Evolutionary conservation across 306 rosid species (phyloP), one percentile per base, ranked within the genome.

Genomic region (Betula pendula): DNA sequence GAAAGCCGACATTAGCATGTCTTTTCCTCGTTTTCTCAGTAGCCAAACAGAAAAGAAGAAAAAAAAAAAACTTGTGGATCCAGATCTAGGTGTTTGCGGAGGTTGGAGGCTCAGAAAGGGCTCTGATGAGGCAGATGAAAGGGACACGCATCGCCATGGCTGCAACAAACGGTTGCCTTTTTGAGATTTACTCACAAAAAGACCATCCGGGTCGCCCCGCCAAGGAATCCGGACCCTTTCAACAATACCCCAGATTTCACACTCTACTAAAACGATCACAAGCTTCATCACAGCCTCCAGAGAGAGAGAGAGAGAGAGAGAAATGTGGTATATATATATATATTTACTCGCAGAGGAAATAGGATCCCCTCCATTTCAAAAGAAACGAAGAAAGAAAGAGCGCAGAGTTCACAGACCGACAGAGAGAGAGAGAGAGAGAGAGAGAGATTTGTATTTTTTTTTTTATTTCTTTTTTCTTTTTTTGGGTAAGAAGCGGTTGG

Each of bases 201-300:
- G 62, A 50, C 59, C 71, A 55, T 48, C 81, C 68, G 17, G 29
- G 74, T 81, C 72, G 71, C 88, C 86, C 38, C 76, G 88, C 88
- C 90, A 79, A 56, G 66, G 51, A 59, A 59, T 76, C 42, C 48
- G 60, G 47, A 27, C 33, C 65, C 9, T 63, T n/a, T 67, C 55
- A 8, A 45, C 77, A 65, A 11, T 52, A 29, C 66, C 59, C 47
- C 38, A 72, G 25, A 74, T 71, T 70, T 79, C 90, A 84, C 86
- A 82, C 88, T 87, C 90, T 27, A 1, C 25, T 1, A 59, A 15
- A 25, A 24, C 83, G 51, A 75, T 25, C 33, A 38, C 31, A 76
- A 77, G 77, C 65, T 74, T 84, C 88, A 43, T 84, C 86, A 87
- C 45, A 8, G 86, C 86, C 88, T 68, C 76, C 49, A 12, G 25